Evolutionary conservation across 768 basidiomycete genomes (phyloP), one percentile per base, ranked within the genome.

Genomic region (Dacryopinax primogenitus): DNA sequence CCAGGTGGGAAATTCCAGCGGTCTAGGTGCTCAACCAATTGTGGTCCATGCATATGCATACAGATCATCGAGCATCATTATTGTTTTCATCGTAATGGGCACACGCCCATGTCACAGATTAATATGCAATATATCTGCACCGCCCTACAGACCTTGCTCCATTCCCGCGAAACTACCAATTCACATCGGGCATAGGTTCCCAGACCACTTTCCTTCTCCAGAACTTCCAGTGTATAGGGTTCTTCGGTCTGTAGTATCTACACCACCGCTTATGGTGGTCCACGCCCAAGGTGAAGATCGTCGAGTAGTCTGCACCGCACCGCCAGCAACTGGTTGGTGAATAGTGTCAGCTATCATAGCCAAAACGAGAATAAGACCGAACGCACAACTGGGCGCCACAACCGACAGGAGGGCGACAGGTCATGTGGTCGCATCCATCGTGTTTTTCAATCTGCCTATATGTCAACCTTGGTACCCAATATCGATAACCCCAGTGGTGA

Each of bases 381-480:
- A 58, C 51, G 11, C 26, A 58, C 51, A 58, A 58, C 18, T 58
- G 26, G 9, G 51, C 51, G 30, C 26, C 26, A 30, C 51, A 58
- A 6, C 51, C 51, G 4, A 26, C 23, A 9, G 51, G 51, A 13
- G 3, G 51, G 13, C 51, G 51, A 21, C 51, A 58, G 13, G 51
- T 58, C 51, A 58, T 58, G 18, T 58, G 51, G 51, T 58, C 51
- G 51, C 51, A 58, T 9, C 51, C 51, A 30, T 58, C 51, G 15
- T 18, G 51, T 30, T 58, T 58, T 21, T 58, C 51, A 21, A 58
- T 58, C 51, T 58, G 51, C 23, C 6, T 23, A 44, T 3, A 15
- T 23, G 3, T 18, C 18, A 6, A 18, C 18, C 41, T 6, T 23
- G 23, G 16, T 23, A 44, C 18, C 41, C 18, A 15, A 18, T 9